A percentile compares a stretch with the other conserved stretches of the same genome.
phyloP scores from a whole-genome alignment of 768 basidiomycete genomes.

The Gymnopilus dilepis region DNA sequence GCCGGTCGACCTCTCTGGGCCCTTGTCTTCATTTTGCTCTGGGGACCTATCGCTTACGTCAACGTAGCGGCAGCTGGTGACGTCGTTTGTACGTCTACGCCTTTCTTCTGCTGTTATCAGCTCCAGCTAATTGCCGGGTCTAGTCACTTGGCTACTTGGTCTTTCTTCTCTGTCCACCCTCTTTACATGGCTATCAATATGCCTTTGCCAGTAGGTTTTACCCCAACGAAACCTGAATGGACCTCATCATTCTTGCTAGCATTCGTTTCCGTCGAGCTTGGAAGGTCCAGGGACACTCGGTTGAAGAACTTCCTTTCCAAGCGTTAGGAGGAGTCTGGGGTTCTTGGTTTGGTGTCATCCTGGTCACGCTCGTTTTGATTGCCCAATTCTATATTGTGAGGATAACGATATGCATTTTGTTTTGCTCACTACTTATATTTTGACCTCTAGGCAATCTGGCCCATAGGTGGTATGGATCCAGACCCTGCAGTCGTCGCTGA shows the following conservation, averaged over 20 bases:
- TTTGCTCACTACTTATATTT: neutral
- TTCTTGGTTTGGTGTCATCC: slow-evolving; percentile 50
- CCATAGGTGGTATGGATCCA: slow-evolving; percentile 40
- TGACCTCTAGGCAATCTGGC: slow-evolving; percentile 41
- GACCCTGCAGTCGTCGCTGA: slow-evolving; percentile 35
- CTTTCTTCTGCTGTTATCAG: neutral
- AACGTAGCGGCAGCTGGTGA: slow-evolving; percentile 42
- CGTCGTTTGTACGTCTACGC: slow-evolving; percentile 40
- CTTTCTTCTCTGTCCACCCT: slow-evolving; percentile 52
- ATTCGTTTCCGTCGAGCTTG: slow-evolving; percentile 53
- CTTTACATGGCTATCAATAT: slow-evolving; percentile 52
- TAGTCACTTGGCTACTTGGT: slow-evolving; percentile 50
- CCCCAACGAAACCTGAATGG: neutral
- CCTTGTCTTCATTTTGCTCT: slow-evolving; percentile 41
- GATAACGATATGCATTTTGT: slow-evolving; percentile 7
- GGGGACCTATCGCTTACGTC: slow-evolving; percentile 46
- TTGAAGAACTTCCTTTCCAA: slow-evolving; percentile 50
- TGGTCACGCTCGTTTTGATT: slow-evolving; percentile 45
- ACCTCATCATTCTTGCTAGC: slow-evolving; percentile 23
- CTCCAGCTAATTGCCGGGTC: neutral
- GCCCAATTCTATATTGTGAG: slow-evolving; percentile 51
- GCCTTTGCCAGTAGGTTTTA: slow-evolving; percentile 48
- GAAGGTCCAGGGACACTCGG: slow-evolving; percentile 47
- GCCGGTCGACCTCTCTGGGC: slow-evolving; percentile 51
- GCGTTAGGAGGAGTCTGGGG: slow-evolving; percentile 50